Evolutionary conservation across 345 rosid species (phyloP).

Genomic region (Euclidium syriacum): DNA sequence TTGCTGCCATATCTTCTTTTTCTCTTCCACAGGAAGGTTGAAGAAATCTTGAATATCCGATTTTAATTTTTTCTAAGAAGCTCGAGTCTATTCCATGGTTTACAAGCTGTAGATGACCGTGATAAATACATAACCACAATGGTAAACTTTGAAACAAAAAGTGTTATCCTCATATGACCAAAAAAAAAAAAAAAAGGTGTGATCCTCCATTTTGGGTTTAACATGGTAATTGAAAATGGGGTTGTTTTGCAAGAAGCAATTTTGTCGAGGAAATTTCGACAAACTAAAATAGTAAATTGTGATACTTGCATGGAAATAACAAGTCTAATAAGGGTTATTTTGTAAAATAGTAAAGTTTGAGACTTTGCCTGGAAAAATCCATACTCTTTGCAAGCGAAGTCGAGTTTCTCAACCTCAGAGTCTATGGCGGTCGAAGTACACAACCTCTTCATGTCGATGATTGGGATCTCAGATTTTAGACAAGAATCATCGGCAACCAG

Average conservation of each 20-base stretch:
- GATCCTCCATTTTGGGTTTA: background rate
- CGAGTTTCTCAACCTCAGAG: constrained; percentile 33
- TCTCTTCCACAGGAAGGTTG: constrained; percentile 34
- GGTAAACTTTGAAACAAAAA: background rate
- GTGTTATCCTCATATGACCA: no score
- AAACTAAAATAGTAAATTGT: background rate
- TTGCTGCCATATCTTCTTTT: constrained; percentile 26
- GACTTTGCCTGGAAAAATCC: constrained; percentile 58
- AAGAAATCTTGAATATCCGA: constrained; percentile 23
- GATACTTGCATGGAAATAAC: background rate
- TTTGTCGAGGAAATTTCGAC: background rate
- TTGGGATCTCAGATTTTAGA: constrained; percentile 4
- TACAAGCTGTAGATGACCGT: constrained; percentile 17
- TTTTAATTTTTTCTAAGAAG: constrained; percentile 28
- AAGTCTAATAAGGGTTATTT: background rate
- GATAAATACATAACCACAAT: background rate
- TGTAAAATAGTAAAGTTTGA: background rate
- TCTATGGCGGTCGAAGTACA: background rate
- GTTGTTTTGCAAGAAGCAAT: background rate
- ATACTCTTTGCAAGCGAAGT: constrained; percentile 49
- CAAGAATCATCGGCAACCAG: background rate
- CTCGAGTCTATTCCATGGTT: constrained; percentile 29
- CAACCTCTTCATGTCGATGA: constrained; percentile 16
- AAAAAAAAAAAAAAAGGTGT: background rate
- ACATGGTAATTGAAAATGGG: background rate